Conservation (phyloP, 2,329 filamentous ascomycete genomes). For the Ophiosphaerella narmari region DNA sequence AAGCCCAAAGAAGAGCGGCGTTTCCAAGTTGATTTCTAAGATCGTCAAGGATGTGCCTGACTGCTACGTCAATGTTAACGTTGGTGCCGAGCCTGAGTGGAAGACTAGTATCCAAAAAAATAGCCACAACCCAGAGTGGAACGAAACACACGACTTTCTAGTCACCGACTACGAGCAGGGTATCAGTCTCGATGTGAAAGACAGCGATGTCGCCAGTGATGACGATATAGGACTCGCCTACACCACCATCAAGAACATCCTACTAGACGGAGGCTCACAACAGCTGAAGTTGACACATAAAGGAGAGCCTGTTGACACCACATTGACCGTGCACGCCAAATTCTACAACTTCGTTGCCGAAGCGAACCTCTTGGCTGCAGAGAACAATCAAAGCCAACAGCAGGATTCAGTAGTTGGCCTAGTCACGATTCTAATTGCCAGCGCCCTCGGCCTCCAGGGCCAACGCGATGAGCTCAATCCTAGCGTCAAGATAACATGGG, state of each 20-base stretch:
- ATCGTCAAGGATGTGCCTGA: constrained; percentile 54
- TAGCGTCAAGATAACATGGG: constrained; percentile 53
- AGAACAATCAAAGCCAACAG: constrained; percentile 17
- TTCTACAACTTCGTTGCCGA: constrained; percentile 52
- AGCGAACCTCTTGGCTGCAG: constrained; percentile 35
- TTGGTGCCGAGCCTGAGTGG: constrained; percentile 53
- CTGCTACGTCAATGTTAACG: constrained; percentile 52
- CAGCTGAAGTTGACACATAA: constrained; percentile 48
- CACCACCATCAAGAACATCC: constrained; percentile 49
- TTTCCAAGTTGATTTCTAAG: constrained; percentile 49
- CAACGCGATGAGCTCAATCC: constrained; percentile 52
- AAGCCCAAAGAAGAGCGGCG: constrained; percentile 47
- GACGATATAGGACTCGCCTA: constrained; percentile 53
- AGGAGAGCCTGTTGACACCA: constrained; percentile 44
- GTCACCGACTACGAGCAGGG: constrained; percentile 53
- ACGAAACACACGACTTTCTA: constrained; percentile 56
- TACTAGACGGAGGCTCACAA: constrained; percentile 50
- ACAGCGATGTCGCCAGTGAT: constrained; percentile 50
- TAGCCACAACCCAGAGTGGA: constrained; percentile 51
- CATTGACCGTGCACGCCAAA: constrained; percentile 45
- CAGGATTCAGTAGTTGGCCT: constrained; percentile 47
- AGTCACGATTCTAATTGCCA: constrained; percentile 51
- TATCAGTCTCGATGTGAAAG: constrained; percentile 50
- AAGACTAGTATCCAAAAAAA: constrained; percentile 52
- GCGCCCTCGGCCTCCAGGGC: constrained; percentile 50